Percentiles rank a stretch among this genome's conserved stretches.
These are phyloP conservation scores for Carnegiea gigantea DNA, from an alignment of 179 eudicot species.

Conservation along the genomic window DNA sequence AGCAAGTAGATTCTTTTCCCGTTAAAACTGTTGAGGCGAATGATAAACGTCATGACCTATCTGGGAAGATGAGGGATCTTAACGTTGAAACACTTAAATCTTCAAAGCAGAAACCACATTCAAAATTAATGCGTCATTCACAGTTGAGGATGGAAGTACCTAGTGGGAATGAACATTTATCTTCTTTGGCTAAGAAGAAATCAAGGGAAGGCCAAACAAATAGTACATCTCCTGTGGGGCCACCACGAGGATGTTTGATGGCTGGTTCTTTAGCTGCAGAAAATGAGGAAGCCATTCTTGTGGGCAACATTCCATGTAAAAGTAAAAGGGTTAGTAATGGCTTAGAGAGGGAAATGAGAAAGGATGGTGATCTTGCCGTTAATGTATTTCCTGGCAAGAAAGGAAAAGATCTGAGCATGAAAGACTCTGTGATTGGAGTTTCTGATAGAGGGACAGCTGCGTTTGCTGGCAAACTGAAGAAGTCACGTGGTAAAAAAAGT, in stretches of 20 bases:
- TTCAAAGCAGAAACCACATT: conserved; percentile 18
- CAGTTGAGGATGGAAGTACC: conserved; percentile 14
- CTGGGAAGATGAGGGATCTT: conserved; percentile 15
- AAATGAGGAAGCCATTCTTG: conserved; percentile 10
- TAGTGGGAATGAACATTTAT: conserved; percentile 22
- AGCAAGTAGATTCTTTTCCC: conserved; percentile 19
- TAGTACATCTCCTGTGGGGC: conserved; percentile 12
- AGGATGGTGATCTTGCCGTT: conserved; percentile 7
- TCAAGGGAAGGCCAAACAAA: conserved; percentile 21
- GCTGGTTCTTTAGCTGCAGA: conserved; percentile 23
- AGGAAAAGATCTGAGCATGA: conserved; percentile 23
- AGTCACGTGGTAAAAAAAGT: conserved; percentile 24
- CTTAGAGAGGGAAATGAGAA: conserved; percentile 24
- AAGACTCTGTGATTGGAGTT: conserved; percentile 25
- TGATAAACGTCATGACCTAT: conserved; percentile 17
- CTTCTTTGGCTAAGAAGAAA: conserved; percentile 35
- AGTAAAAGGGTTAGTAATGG: conserved; percentile 21
- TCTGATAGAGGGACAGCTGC: conserved; percentile 27
- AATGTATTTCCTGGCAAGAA: conserved; percentile 23
- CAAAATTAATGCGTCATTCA: conserved; percentile 18
- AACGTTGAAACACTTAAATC: conserved; percentile 15
- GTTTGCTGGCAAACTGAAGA: conserved; percentile 29
- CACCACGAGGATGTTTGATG: conserved; percentile 24
- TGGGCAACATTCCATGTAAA: conserved; percentile 6
- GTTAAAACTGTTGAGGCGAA: conserved; percentile 16